Base-by-base conservation (phyloP, 495 filamentous ascomycete genomes). In the Lasiosphaeris hirsuta region DNA sequence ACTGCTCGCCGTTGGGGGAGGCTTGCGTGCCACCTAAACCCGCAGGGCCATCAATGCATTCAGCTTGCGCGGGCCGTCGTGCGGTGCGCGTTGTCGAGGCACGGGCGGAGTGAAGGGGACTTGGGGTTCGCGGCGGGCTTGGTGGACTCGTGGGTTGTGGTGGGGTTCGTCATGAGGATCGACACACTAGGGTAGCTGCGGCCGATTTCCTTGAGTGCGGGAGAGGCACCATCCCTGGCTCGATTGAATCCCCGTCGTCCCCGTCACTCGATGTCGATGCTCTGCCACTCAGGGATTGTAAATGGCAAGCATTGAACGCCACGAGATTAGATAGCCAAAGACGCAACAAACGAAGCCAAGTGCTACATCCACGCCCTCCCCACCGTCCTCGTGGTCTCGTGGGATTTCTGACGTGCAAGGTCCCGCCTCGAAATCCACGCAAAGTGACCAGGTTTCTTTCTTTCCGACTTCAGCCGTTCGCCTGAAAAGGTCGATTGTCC, bases 261-360 rank as follows among this genome's bases (percentile, higher is more conserved):
- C 23, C 17, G 35, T 18, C 39, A 13, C 37, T 35, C 33, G 10
- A 47, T 45, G 33, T 55, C 44, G 36, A 47, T 55, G 36, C 19
- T 38, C 44, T 54, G 15, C 37, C 35, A 30, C 34, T 50, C 41
- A 48, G 43, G 46, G 41, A 52, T 15, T 44, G 49, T 46, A 37
- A 47, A 17, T 52, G 15, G 34, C 40, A 45, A 60, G 63, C 59
- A 66, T 66, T 62, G 63, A 63, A 58, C 59, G 66, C 63, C 63
- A 63, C 63, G 35, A 66, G 63, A 66, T 66, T 66, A 58, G 42
- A 60, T 49, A 61, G 57, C 54, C 55, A 61, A 61, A 62, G 34
- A 56, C 37, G 34, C 47, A 36, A 39, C 36, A 39, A 10, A 33
- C 15, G 34, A 13, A 18, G n/a, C n/a, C 14, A 52, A 23, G 10